Base-by-base conservation (phyloP, 2,329 filamentous ascomycete genomes). In the Aspergillus viridinutans region DNA sequence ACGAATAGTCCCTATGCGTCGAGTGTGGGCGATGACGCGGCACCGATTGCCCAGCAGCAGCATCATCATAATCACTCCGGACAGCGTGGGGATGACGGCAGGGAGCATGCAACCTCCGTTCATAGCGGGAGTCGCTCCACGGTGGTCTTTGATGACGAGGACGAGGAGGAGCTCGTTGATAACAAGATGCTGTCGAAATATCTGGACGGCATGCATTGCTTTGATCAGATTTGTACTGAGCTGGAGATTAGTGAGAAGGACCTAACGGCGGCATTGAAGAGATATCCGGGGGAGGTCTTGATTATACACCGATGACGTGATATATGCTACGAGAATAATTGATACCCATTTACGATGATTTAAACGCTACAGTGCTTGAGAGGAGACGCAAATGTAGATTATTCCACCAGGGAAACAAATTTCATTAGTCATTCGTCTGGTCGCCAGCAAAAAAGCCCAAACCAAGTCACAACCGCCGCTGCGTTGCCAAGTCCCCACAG, bases 141-240 rank as follows among this genome's bases (percentile, higher is more conserved):
- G 42, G 21, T 50, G 56, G 12, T 71, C 58, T 58, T 42, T 3
- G 43, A 63, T 12, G 69, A 72, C 42, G 72, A 72, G 9, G 66
- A 70, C 6, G 69, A 72, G 2, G 70, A 73, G 2, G 67, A 71
- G 25, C 61, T 60, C 20, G 66, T 73, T 40, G 74, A 75, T 50
- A 67, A 75, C 62, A 70, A 66, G 56, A 68, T 64, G 7, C 57
- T 80, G 35, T 66, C 67, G 3, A 74, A 72, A 53, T 80, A 75
- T 61, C 54, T 81, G 20, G 78, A 81, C 67, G 78, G 78, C 1
- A 74, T 73, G 60, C 78, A 81, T 63, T 78, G 74, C 60, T 80
- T 80, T 56, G 78, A 80, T 67, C 75, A 80, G 65, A 78, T 81
- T 32, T 81, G 78, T 60, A 80, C 78, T 4, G 78, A 81, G 61